These are phyloP conservation scores for Penicillium parvum DNA, from an alignment of 495 filamentous ascomycete genomes.

Conservation along the genomic window DNA sequence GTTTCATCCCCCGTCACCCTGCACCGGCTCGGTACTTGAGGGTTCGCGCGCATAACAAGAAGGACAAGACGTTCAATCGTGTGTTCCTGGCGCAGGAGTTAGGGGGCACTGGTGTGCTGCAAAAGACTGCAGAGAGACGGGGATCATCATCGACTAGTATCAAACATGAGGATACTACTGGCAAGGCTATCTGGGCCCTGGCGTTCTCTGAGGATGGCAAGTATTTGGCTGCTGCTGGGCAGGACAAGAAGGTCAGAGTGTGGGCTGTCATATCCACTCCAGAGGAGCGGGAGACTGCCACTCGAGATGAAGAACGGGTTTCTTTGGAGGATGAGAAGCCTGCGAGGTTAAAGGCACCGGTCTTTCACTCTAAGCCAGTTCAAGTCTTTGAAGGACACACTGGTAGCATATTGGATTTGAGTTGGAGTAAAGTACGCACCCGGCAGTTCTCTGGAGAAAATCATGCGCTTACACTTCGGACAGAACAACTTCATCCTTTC, in stretches of 20 bases:
- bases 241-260: constrained; percentile 79
- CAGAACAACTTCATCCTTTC: constrained; percentile 95
- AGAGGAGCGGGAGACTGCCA: constrained; percentile 69
- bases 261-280: constrained; percentile 85
- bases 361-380: constrained; percentile 76
- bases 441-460: background rate
- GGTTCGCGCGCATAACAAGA: constrained; percentile 76
- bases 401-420: constrained; percentile 82
- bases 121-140: constrained; percentile 22
- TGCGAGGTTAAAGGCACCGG: constrained; percentile 73
- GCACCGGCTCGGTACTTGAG: constrained; percentile 90
- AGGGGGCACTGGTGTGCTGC: constrained; percentile 23
- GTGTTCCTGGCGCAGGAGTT: constrained; percentile 92
- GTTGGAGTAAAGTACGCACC: constrained; percentile 81
- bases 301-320: constrained; percentile 62
- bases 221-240: constrained; percentile 84
- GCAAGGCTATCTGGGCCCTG: constrained; percentile 77
- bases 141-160: constrained; percentile 25
- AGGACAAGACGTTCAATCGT: constrained; percentile 73
- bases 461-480: constrained; percentile 9
- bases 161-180: constrained; percentile 32
- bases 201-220: constrained; percentile 92
- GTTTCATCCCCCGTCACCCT: constrained; percentile 83
- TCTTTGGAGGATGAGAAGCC: constrained; percentile 37
- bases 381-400: constrained; percentile 82